Percentiles rank a stretch among this genome's conserved stretches.
Conservation (phyloP, 1,284 basidiomycete species). For the Cryptococcus hybrid region DNA sequence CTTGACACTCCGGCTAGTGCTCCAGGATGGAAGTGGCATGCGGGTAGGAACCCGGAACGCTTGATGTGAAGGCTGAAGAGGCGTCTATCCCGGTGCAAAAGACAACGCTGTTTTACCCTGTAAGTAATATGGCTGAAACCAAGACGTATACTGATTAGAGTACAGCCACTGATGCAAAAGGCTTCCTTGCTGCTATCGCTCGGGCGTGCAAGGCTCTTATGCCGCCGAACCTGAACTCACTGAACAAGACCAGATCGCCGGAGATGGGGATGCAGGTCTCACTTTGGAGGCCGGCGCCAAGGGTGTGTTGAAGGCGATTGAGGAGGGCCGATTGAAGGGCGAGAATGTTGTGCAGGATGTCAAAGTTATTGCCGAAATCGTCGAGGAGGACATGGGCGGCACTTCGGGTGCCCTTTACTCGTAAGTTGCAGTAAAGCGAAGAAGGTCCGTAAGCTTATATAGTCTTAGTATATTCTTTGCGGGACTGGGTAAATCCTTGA, state of each 20-base stretch:
- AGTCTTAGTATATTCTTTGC: conserved; percentile 76
- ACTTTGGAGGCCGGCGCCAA: conserved; percentile 73
- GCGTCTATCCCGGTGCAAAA: conserved; percentile 11
- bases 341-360: conserved; percentile 64
- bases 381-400: conserved; percentile 85
- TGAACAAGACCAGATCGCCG: conserved; percentile 70
- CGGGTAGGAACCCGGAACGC: conserved; percentile 29
- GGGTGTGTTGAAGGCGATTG: conserved; percentile 51
- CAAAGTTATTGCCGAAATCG: conserved; percentile 62
- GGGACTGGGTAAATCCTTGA: conserved; percentile 55
- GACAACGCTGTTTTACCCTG: conserved; percentile 34
- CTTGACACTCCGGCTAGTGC: conserved; percentile 72
- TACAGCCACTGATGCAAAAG: conserved; percentile 23
- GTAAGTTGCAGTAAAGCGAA: conserved; percentile 51
- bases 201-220: conserved; percentile 65
- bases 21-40: conserved; percentile 74
- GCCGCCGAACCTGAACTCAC: conserved; percentile 84
- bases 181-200: conserved; percentile 53
- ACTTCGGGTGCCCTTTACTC: conserved; percentile 90
- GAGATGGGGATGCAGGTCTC: conserved; percentile 66
- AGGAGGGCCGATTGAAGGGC: conserved; percentile 55
- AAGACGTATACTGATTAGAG: neutral
- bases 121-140: conserved; percentile 12
- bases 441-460: neutral
- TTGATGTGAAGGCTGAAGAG: conserved; percentile 23